Percentiles rank a stretch among this genome's conserved stretches.
phyloP scores from a whole-genome alignment of 73 alveolate genomes.

The Symbiodinium natans region DNA sequence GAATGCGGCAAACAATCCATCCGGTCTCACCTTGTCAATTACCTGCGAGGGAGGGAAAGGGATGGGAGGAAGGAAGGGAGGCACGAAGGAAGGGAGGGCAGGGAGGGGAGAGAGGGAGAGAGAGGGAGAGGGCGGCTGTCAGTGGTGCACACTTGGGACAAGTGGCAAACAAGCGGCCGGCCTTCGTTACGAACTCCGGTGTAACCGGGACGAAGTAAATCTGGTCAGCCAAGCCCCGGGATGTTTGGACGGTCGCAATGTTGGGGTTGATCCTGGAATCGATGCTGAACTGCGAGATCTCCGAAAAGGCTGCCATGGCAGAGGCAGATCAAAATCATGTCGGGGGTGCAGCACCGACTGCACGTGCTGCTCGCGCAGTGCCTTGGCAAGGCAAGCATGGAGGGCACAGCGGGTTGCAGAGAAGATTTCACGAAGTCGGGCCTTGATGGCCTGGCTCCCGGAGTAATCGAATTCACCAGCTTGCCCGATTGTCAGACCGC shows the following conservation, averaged over 20 bases:
- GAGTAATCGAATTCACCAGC: slow-evolving; percentile 94
- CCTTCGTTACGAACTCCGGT: slow-evolving; percentile 89
- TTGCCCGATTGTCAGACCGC: slow-evolving; percentile 93
- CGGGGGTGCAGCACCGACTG: slow-evolving; percentile 69
- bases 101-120: background rate
- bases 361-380: slow-evolving; percentile 92
- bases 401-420: background rate
- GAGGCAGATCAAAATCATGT: slow-evolving; percentile 7
- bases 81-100: background rate
- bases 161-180: background rate
- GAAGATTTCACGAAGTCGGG: background rate
- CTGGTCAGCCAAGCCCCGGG: slow-evolving; percentile 93
- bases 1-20: slow-evolving; percentile 82
- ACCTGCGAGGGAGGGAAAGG: slow-evolving; percentile 2
- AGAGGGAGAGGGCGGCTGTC: background rate
- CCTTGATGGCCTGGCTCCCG: slow-evolving; percentile 93
- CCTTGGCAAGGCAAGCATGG: slow-evolving; percentile 11
- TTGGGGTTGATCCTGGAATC: slow-evolving; percentile 93
- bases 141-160: background rate
- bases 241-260: slow-evolving; percentile 94
- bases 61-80: background rate
- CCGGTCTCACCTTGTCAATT: slow-evolving; percentile 90
- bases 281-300: background rate
- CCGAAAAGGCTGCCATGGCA: background rate
- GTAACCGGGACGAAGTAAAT: slow-evolving; percentile 94